Evolutionary conservation across 2,329 filamentous ascomycete species (phyloP).

Genomic region (Epichloe festucae): DNA sequence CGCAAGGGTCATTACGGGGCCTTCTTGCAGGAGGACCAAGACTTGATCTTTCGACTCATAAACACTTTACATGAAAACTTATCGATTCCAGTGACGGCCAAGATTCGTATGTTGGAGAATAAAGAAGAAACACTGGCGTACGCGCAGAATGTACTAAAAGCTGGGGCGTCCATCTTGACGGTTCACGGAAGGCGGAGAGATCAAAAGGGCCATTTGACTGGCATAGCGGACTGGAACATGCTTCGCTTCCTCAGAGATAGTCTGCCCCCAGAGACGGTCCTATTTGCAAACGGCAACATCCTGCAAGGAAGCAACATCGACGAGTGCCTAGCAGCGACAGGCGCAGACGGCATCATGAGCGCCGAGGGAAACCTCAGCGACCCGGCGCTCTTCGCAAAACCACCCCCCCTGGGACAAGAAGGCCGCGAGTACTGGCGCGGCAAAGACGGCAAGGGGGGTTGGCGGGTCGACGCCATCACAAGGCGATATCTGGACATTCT

Average conservation of each 20-base stretch:
- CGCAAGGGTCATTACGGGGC: constrained; percentile 82
- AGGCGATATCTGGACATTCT: constrained; percentile 86
- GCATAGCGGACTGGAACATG: constrained; percentile 81
- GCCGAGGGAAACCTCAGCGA: constrained; percentile 92
- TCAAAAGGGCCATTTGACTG: constrained; percentile 93
- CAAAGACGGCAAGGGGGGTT: constrained; percentile 66
- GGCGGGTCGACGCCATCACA: constrained; percentile 76
- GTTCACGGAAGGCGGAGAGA: constrained; percentile 82
- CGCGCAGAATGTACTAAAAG: constrained; percentile 71
- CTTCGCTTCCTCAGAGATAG: constrained; percentile 73
- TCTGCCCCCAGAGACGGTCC: constrained; percentile 73
- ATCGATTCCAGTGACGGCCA: constrained; percentile 78
- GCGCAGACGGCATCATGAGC: constrained; percentile 88
- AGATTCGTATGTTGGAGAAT: constrained; percentile 82
- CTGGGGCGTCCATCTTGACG: constrained; percentile 85
- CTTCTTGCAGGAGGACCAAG: constrained; percentile 88
- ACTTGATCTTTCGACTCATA: constrained; percentile 70
- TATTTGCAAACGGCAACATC: constrained; percentile 95
- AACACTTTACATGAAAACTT: constrained; percentile 69
- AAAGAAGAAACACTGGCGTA: constrained; percentile 80
- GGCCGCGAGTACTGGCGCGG: constrained; percentile 80
- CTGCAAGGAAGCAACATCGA: constrained; percentile 68
- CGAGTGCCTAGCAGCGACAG: constrained; percentile 66
- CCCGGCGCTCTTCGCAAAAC: constrained; percentile 67
- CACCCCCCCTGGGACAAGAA: constrained; percentile 51